These are phyloP conservation scores for Geum urbanum DNA, from an alignment of 306 rosid genomes.

Conservation along the genomic window DNA sequence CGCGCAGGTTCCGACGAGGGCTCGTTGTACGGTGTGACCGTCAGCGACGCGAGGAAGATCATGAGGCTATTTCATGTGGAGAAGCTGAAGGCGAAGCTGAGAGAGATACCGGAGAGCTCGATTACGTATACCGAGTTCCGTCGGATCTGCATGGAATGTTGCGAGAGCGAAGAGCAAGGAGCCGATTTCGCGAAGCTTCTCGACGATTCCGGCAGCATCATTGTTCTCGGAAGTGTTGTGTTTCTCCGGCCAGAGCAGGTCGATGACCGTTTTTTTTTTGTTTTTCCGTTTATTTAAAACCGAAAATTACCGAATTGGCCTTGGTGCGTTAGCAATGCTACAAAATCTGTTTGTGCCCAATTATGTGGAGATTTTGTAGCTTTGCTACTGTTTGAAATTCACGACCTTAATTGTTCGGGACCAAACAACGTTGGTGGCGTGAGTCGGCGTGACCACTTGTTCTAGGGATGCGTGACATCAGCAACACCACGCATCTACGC, in stretches of 20 bases:
- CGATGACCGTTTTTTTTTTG: neutral
- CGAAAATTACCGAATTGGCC: neutral
- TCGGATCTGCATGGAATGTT: slow-evolving; percentile 52
- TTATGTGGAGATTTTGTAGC: neutral
- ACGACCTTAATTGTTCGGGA: neutral
- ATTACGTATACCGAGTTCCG: slow-evolving; percentile 50
- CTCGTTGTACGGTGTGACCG: slow-evolving; percentile 30
- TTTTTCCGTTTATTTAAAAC: neutral
- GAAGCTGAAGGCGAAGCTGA: slow-evolving; percentile 59
- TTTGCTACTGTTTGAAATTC: neutral
- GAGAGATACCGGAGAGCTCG: slow-evolving; percentile 40
- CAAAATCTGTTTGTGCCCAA: neutral
- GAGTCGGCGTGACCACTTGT: neutral
- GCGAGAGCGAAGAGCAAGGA: slow-evolving; percentile 52
- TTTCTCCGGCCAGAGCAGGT: slow-evolving; percentile 87
- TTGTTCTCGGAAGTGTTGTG: slow-evolving; percentile 74
- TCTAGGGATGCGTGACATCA: neutral
- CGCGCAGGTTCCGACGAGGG: neutral
- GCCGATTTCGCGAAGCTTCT: slow-evolving; percentile 57
- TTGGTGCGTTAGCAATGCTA: no score
- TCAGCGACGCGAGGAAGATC: slow-evolving; percentile 59
- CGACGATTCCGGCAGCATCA: slow-evolving; percentile 75
- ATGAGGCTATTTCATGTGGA: slow-evolving; percentile 50
- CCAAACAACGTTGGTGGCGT: neutral
- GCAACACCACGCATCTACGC: no score